A percentile compares a stretch with the other conserved stretches of the same genome.
Evolutionary conservation across 176 grass and related monocot species (phyloP).

Genomic region (Carex kokanica): DNA sequence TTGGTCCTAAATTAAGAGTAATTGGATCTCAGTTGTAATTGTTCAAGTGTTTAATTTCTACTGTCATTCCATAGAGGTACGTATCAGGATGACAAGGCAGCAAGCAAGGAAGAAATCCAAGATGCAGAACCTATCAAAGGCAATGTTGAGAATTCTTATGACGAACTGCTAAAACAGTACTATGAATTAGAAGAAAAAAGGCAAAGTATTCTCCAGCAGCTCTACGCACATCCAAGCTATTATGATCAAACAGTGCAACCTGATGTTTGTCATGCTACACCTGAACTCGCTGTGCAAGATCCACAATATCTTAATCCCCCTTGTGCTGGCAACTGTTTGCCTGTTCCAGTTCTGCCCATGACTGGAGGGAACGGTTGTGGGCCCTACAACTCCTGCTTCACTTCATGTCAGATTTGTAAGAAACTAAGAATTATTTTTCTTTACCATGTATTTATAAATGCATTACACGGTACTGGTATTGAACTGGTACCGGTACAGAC

Average conservation of each 20-base stretch:
- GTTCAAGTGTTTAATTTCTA: neutral
- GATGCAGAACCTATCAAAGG: constrained; percentile 1
- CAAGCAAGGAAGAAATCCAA: neutral
- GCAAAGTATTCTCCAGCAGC: constrained; percentile 63
- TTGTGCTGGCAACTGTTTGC: constrained; percentile 43
- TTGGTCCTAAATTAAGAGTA: neutral
- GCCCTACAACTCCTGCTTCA: constrained; percentile 34
- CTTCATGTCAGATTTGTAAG: constrained; percentile 47
- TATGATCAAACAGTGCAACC: constrained; percentile 46
- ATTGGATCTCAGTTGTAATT: neutral
- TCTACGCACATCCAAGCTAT: constrained; percentile 55
- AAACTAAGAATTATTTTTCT: constrained; percentile 26
- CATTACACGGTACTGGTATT: neutral
- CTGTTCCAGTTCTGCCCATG: constrained; percentile 46
- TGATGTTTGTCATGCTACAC: constrained; percentile 36
- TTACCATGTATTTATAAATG: neutral
- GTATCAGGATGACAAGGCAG: neutral
- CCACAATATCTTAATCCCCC: constrained; percentile 33
- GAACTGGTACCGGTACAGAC: neutral
- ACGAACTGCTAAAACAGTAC: constrained; percentile 62
- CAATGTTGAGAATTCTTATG: constrained; percentile 24
- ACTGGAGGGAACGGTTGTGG: constrained; percentile 40
- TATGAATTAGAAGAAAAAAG: constrained; percentile 79
- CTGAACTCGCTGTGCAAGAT: constrained; percentile 26
- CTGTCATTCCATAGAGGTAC: neutral